Evolutionary conservation across 495 filamentous ascomycete genomes (phyloP).

Genomic region (Neurospora discreta): DNA sequence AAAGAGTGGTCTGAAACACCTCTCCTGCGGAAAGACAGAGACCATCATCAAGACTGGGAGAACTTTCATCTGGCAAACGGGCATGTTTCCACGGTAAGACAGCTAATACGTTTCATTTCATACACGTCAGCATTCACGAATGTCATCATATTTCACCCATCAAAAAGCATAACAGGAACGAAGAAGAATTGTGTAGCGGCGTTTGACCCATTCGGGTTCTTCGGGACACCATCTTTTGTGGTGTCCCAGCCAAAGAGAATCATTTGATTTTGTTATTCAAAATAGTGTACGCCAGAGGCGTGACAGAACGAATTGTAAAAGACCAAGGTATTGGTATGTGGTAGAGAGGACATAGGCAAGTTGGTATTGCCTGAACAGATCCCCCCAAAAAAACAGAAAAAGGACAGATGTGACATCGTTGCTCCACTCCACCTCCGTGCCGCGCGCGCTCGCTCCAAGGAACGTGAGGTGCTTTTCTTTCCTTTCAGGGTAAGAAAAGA

Average conservation of each 20-base stretch:
- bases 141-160: not conserved
- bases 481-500: not conserved
- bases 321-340: not conserved
- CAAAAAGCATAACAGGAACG: not conserved
- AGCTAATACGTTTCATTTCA: not conserved
- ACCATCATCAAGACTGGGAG: not conserved
- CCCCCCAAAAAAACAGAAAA: not conserved
- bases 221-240: not conserved
- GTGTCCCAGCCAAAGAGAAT: not conserved
- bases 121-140: not conserved
- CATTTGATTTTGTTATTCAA: not conserved
- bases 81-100: not conserved
- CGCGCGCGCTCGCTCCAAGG: slow-evolving; percentile 7
- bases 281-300: not conserved
- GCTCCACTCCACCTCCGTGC: not conserved
- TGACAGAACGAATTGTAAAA: not conserved
- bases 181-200: not conserved
- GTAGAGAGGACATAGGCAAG: not conserved
- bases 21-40: not conserved
- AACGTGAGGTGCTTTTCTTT: slow-evolving; percentile 7
- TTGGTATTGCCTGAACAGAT: not conserved
- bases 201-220: not conserved
- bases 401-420: not conserved
- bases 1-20: not conserved
- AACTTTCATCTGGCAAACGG: not conserved